Percentiles rank a stretch among this genome's conserved stretches.
Evolutionary conservation across 805 yeast species (phyloP).

Genomic region (Myxozyma monticola): DNA sequence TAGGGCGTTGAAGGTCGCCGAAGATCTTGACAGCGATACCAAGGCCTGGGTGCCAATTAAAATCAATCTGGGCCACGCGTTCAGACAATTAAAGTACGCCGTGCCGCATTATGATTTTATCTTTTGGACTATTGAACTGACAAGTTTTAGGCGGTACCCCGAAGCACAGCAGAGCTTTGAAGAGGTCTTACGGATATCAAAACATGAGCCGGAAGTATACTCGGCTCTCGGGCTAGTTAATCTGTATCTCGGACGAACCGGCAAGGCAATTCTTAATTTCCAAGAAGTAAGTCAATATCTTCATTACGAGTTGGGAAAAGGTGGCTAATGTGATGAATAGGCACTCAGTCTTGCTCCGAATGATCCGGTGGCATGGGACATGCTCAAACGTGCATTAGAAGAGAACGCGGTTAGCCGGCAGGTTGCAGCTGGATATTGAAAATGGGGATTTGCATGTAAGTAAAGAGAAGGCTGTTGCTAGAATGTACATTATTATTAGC

Average conservation of each 20-base stretch:
- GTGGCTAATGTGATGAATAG: slow-evolving; percentile 4
- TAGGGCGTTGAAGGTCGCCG: slow-evolving; percentile 71
- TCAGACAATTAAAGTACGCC: slow-evolving; percentile 55
- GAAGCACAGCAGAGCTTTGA: slow-evolving; percentile 75
- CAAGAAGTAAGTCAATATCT: slow-evolving; percentile 49
- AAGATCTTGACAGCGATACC: slow-evolving; percentile 69
- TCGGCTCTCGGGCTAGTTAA: slow-evolving; percentile 84
- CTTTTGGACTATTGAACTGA: neutral
- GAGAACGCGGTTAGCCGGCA: slow-evolving; percentile 31
- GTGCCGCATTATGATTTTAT: neutral
- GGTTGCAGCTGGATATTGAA: no score
- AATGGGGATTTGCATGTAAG: no score
- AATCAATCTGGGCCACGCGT: slow-evolving; percentile 85
- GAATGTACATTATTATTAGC: neutral
- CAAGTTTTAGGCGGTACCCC: slow-evolving; percentile 44
- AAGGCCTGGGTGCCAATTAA: slow-evolving; percentile 83
- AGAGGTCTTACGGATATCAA: slow-evolving; percentile 68
- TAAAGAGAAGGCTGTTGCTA: neutral
- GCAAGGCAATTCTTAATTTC: slow-evolving; percentile 69
- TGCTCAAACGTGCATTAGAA: slow-evolving; percentile 66
- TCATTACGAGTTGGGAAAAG: neutral
- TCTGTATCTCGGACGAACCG: slow-evolving; percentile 62
- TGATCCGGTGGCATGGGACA: slow-evolving; percentile 81
- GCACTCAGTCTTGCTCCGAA: slow-evolving; percentile 76
- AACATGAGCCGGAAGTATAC: slow-evolving; percentile 69